Conservation (phyloP, 148 eudicot species). For the Vaccinium vitisidaea region DNA sequence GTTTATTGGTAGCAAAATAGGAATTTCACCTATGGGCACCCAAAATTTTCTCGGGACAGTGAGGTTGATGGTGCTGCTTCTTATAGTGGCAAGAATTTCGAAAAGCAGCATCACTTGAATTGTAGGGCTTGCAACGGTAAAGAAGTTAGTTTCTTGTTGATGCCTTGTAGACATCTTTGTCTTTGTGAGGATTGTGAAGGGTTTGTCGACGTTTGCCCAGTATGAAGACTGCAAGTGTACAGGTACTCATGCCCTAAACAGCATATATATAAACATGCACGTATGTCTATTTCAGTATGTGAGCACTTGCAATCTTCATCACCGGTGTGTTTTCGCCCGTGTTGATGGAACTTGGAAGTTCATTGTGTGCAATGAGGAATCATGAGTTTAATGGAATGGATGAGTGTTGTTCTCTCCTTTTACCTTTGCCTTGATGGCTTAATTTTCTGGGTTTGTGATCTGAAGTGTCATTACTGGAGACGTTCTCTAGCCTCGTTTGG, state of each 20-base stretch:
- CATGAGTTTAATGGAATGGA: not conserved
- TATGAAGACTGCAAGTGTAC: constrained; percentile 35
- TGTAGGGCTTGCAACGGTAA: constrained; percentile 41
- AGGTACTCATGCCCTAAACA: constrained; percentile 36
- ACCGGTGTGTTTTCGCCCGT: not conserved
- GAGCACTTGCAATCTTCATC: constrained; percentile 16
- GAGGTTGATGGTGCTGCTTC: constrained; percentile 38
- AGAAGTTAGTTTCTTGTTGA: constrained; percentile 34
- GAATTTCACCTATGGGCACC: too few species aligned
- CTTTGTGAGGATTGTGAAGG: constrained; percentile 44
- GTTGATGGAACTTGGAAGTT: not conserved
- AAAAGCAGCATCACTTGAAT: not conserved
- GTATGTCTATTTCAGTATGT: not conserved
- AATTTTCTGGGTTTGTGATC: not conserved
- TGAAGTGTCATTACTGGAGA: not conserved
- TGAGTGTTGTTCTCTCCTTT: not conserved
- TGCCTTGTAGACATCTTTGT: constrained; percentile 53
- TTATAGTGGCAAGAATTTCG: constrained; percentile 18
- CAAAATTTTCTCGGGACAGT: constrained; percentile 20
- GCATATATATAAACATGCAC: not conserved
- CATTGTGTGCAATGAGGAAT: not conserved
- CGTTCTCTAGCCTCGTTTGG: not conserved
- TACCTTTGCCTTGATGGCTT: not conserved
- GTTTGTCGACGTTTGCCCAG: constrained; percentile 38
- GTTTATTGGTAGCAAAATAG: too few species aligned